These are phyloP conservation scores for Plantago coronopus DNA, from an alignment of 305 asterid species.

Conservation along the genomic window DNA sequence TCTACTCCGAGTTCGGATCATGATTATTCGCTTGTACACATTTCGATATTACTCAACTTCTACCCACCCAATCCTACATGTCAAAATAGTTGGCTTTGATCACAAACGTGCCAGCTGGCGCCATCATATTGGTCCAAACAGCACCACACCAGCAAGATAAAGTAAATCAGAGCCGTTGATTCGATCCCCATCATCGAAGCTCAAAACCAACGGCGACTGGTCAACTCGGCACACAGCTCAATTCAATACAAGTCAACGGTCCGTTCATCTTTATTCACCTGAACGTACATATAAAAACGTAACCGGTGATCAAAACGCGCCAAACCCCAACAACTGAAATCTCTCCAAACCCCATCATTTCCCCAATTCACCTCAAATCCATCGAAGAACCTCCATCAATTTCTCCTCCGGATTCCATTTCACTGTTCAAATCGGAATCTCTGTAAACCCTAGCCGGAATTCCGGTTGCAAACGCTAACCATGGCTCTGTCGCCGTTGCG, in stretches of 20 bases:
- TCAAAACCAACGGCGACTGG: too few relatives aligned
- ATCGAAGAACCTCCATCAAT: neutral
- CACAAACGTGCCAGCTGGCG: too few relatives aligned
- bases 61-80: too few relatives aligned
- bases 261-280: constrained; percentile 13
- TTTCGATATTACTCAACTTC: too few relatives aligned
- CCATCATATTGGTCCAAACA: too few relatives aligned
- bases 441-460: neutral
- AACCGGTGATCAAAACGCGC: constrained; percentile 19
- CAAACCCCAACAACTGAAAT: constrained; percentile 17
- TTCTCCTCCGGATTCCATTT: neutral
- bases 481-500: constrained; percentile 53
- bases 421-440: neutral
- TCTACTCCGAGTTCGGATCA: too few relatives aligned
- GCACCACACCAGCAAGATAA: too few relatives aligned
- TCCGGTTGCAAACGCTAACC: constrained; percentile 4
- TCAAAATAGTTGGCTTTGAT: too few relatives aligned
- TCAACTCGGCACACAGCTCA: neutral
- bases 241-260: constrained; percentile 8
- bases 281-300: neutral
- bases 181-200: too few relatives aligned
- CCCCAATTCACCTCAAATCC: neutral
- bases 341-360: neutral
- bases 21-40: too few relatives aligned
- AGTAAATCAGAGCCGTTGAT: too few relatives aligned